Evolutionary conservation across 2,329 filamentous ascomycete genomes (phyloP), one percentile per base, ranked within the genome.

Genomic region (Huntiella bhutanensis): DNA sequence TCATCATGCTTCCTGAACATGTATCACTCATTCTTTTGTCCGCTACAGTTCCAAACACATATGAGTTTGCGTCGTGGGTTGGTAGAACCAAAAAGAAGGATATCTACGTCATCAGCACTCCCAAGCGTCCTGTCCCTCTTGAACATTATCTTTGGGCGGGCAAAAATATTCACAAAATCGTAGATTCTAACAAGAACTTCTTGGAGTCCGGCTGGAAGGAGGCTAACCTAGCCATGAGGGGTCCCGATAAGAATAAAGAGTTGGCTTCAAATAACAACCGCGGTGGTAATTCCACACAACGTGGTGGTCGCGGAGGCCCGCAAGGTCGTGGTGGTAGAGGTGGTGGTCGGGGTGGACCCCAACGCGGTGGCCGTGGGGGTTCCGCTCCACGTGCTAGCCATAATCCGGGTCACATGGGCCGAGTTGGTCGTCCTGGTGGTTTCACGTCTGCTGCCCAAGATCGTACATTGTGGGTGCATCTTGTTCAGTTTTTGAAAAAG

Each of bases 1-100:
- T 98, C 57, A 98, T 98, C 56, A 96, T 98, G 91, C 70, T 98
- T 47, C 91, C 91, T 0, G 87, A 94, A 59, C 91, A 98, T 62
- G 85, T 98, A 35, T 93, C 91, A 2, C 71, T 98, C 16, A 98
- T 98, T 54, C 67, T 96, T 2, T 71, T 98, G 3, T 98, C 91
- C 4, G 91, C 91, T 0, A 98, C 91, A 1, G 91, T 98, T 0
- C 91, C 91, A 1, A 98, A 98, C 59, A 96, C 91, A 0, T 77
- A 95, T 52, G 91, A 98, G 59, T 98, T 98, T 56, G 91, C 91
- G 1, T 96, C 87, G 0, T 98, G 91, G 91, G 88, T 98, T 17
- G 91, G 91, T 8, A 75, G 91, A 43, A 98, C 91, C 1, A 98
- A 98, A 64, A 88, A 93, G 64, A 96, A 95, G 63, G 83, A 98